Evolutionary conservation across 1,284 basidiomycete species (phyloP).

Genomic region (Tilletia horrida): DNA sequence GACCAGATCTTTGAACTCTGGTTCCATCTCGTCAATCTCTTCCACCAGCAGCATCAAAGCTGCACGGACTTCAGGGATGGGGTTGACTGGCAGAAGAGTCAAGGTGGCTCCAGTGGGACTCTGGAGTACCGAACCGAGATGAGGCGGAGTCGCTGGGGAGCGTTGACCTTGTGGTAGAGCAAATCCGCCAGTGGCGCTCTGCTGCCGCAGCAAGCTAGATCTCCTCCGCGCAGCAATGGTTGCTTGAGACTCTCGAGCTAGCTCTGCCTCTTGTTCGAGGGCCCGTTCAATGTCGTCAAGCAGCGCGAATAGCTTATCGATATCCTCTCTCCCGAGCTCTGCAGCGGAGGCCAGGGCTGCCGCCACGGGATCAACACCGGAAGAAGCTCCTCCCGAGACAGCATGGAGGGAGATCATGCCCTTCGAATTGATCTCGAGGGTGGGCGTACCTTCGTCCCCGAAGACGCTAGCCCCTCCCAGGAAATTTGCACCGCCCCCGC

Average conservation of each 20-base stretch:
- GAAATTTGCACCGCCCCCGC: background rate
- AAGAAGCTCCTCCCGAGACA: background rate
- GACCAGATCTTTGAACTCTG: constrained; percentile 43
- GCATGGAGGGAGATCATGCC: constrained; percentile 2
- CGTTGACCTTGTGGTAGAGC: constrained; percentile 3
- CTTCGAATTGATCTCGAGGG: constrained; percentile 46
- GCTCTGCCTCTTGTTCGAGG: constrained; percentile 25
- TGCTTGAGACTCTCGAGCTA: background rate
- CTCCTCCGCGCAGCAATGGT: background rate
- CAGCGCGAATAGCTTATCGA: constrained; percentile 35
- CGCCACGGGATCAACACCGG: background rate
- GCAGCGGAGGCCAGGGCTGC: constrained; percentile 18
- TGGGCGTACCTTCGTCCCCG: constrained; percentile 36
- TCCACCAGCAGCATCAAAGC: constrained; percentile 32
- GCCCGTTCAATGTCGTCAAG: constrained; percentile 38
- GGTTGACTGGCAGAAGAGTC: constrained; percentile 21
- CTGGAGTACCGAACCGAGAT: background rate
- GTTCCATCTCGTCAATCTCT: constrained; percentile 38
- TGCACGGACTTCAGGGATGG: constrained; percentile 37
- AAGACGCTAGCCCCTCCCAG: background rate
- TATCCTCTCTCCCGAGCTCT: constrained; percentile 34
- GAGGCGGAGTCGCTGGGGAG: constrained; percentile 10
- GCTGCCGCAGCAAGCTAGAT: background rate
- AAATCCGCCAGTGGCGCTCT: background rate
- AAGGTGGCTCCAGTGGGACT: background rate